Evolutionary conservation across 192 early-diverging fungal genomes (phyloP), one percentile per base, ranked within the genome.

Genomic region (Backusella psychrophila): DNA sequence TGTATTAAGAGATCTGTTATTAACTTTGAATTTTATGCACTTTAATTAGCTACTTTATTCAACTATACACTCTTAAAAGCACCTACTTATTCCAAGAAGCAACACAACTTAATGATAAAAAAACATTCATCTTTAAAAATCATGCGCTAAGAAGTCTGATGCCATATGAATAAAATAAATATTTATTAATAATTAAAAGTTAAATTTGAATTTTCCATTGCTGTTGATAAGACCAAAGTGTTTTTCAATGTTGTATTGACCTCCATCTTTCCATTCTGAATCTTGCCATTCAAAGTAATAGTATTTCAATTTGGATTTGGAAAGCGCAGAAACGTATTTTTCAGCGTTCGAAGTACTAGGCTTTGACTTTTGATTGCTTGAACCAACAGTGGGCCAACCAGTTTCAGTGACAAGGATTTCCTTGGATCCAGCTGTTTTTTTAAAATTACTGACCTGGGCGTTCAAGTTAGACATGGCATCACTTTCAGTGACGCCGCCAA

Each of bases 381-480:
- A 78, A n/a, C 90, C 90, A 1, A 73, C 82, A 66, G 82, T 81
- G 65, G 89, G 89, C 89, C 89, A 91, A 72, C 89, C 89, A 66
- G 88, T 89, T 81, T 91, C 89, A 70, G 85, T 84, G 38, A 89
- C 75, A 42, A 87, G 81, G 4, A 91, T 81, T 36, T 75, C 74
- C 59, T 89, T 89, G 19, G 29, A 36, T 44, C 70, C 67, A 7
- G 85, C 83, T 21, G 83, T 69, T 29, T 77, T 78, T 73, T 87
- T 79, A 46, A 91, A 72, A 36, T 81, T 66, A 33, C 87, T 83
- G 39, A 81, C 83, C 74, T 89, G 88, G 46, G 75, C 42, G n/a
- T 83, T 85, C 52, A 87, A 68, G 69, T 82, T 87, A 75, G 59
- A 65, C 56, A 81, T 80, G 38, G 88, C 88, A 5, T 77, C 75